Conservation (phyloP, 768 basidiomycete species). For the Chalciporus piperatus region DNA sequence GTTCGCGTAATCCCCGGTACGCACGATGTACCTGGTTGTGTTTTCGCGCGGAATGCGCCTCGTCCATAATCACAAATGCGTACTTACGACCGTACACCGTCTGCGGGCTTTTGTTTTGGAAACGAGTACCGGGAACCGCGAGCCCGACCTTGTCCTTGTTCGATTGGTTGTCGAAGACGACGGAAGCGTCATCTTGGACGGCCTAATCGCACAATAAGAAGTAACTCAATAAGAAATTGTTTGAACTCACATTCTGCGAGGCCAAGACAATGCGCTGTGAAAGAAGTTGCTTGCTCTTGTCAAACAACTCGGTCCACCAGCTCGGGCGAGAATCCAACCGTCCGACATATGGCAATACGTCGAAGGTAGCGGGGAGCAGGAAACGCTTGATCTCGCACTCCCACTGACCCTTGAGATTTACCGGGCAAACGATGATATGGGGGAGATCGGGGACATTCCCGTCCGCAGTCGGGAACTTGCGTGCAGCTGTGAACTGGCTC, state of each 20-base stretch:
- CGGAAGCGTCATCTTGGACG: not conserved
- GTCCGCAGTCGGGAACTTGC: too few relatives aligned
- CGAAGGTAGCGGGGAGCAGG: not conserved
- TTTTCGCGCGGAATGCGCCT: not conserved
- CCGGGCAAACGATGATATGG: too few relatives aligned
- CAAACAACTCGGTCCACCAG: too few relatives aligned
- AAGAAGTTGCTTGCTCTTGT: too few relatives aligned
- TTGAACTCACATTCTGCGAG: not conserved
- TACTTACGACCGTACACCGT: not conserved
- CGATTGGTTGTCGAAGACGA: not conserved
- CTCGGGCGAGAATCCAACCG: too few relatives aligned
- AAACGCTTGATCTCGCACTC: not conserved
- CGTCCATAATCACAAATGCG: not conserved
- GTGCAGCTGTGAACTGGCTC: too few relatives aligned
- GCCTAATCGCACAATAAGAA: not conserved
- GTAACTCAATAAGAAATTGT: not conserved
- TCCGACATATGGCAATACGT: too few relatives aligned
- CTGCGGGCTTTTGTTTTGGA: too few relatives aligned
- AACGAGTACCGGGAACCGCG: too few relatives aligned
- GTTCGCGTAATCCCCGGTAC: not conserved
- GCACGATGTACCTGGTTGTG: not conserved
- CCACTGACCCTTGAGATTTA: not conserved
- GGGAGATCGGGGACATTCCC: not conserved
- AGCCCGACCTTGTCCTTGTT: not conserved
- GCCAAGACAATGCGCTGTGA: too few relatives aligned